Evolutionary conservation across 805 yeast genomes (phyloP), one percentile per base, ranked within the genome.

Genomic region (Priceomyces medius): DNA sequence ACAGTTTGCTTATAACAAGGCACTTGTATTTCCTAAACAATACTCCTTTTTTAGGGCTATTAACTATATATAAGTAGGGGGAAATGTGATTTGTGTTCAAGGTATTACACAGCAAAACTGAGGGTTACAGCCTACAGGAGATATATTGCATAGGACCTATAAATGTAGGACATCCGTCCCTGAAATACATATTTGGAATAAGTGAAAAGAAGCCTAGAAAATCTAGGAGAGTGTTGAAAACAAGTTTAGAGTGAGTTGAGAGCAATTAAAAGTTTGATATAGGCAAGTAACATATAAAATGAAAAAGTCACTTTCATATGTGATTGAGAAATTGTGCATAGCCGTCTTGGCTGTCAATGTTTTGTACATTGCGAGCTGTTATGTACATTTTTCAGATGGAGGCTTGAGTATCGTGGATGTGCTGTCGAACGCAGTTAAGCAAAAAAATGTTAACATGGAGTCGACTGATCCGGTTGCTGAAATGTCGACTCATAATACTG

Each of bases 361-460:
- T 12, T 31, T 52, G 4, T 51, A 49, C 17, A 33, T 51, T 19
- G 37, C 46, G 13, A 31, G 39, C 8, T 45, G 38, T 32, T 49
- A 32, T 14, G 6, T 50, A 24, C 44, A 35, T 17, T 41, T 42
- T 29, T 38, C 39, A 16, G 31, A 13, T 3, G 21, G 19, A 13
- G 23, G 23, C 14, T 14, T 37, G 9, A 28, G 24, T 13, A 20
- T 26, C 3, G 18, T 14, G 7, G 33, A 37, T 18, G 27, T 12
- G 5, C 19, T 48, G 12, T 21, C 24, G 17, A 42, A 36, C 5
- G 10, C 33, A 6, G 18, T 24, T 12, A 42, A 26, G 12, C 43
- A 16, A 18, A 17, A 12, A 14, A 23, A 35, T 35, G 16, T 35
- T 3, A 17, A 35, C 16, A 21, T 17, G 33, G 35, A 13, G 14